phyloP scores from a whole-genome alignment of 768 basidiomycete species.

The Suillus weaverae region DNA sequence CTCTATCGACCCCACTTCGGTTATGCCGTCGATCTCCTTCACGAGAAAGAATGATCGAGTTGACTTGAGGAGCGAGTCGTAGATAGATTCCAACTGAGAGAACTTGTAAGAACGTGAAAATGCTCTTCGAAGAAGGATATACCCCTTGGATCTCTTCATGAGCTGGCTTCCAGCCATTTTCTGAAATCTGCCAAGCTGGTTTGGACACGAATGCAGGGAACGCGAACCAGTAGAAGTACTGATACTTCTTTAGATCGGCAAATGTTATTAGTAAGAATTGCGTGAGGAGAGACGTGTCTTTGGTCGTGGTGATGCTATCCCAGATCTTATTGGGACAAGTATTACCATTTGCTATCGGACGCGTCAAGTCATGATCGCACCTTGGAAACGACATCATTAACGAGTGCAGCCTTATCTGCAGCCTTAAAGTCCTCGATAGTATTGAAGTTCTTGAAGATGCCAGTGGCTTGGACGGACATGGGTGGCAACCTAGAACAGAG shows the following conservation, averaged over 20 bases:
- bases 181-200: constrained; percentile 84
- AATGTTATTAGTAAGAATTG: constrained; percentile 90
- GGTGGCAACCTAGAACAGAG: constrained; percentile 39
- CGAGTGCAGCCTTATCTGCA: constrained; percentile 84
- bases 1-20: constrained; percentile 53
- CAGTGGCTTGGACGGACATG: constrained; percentile 53
- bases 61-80: constrained; percentile 44
- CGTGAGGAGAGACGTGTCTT: constrained; percentile 58
- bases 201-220: constrained; percentile 91
- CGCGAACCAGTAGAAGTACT: constrained; percentile 97
- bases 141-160: constrained; percentile 39
- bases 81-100: constrained; percentile 53
- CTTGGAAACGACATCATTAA: constrained; percentile 69
- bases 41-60: constrained; percentile 65
- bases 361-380: constrained; percentile 37
- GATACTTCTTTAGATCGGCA: constrained; percentile 97
- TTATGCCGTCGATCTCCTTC: constrained; percentile 34
- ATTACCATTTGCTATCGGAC: not conserved
- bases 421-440: constrained; percentile 95
- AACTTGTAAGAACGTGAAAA: not conserved
- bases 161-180: constrained; percentile 57
- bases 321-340: constrained; percentile 54
- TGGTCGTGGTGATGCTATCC: constrained; percentile 54
- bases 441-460: constrained; percentile 91
- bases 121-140: not conserved